Evolutionary conservation across 441 rosid species (phyloP), one percentile per base, ranked within the genome.

Genomic region (Hura crepitans): DNA sequence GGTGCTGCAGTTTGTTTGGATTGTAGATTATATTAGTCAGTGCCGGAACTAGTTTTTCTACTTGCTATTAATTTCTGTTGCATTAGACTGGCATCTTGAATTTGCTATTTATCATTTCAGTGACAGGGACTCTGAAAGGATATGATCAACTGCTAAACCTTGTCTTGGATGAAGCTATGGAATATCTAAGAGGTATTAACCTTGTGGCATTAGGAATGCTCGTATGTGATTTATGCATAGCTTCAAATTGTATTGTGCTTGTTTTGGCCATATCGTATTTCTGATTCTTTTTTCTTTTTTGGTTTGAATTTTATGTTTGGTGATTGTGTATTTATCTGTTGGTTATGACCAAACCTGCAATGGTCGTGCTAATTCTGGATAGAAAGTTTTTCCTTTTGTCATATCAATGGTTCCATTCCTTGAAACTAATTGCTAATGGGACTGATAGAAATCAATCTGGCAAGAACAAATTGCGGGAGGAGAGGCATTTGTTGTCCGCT

Each of bases 101-200:
- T 49, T 39, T 46, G 66, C 27, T 33, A 35, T 42, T 64, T 65
- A 33, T 11, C 67, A 51, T 49, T 55, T 73, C 85, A 94, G 99
- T 94, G 49, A 92, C 94, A 2, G 99, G 97, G 65, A 94, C 92
- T 70, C 72, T 94, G 17, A 94, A 94, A 74, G 99, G 99, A 6
- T 94, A 94, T 45, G 99, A 94, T 73, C 99, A 92, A 59, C 75
- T 94, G 65, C 85, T 94, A 18, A 94, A 94, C 75, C 97, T 94
- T 81, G 98, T 94, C 71, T 83, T 94, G 61, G 97, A 92, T 78
- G 97, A 84, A 77, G 89, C 98, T 7, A 81, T 89, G 0, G 98
- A 94, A 71, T 94, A 79, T 71, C 81, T 91, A 23, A 81, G 97
- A 86, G 98, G 97, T 93, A 89, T 68, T 71, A 25, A 10, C 71